phyloP scores from a whole-genome alignment of 1,284 basidiomycete genomes.

The Microbotryum scabiosae region DNA sequence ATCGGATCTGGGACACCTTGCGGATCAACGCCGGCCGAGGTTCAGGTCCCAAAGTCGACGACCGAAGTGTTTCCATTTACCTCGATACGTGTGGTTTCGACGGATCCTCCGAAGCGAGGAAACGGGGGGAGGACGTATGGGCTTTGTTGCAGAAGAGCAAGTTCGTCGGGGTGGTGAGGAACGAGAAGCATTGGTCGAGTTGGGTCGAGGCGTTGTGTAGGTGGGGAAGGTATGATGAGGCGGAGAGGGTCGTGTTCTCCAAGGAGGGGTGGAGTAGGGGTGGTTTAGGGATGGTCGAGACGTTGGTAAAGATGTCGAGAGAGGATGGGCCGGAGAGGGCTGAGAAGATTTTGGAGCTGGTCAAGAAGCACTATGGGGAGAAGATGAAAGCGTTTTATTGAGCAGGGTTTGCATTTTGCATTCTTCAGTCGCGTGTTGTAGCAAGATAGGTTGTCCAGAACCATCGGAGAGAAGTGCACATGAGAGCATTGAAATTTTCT shows the following conservation, averaged over 20 bases:
- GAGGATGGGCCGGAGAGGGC: not conserved
- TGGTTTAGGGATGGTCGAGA: slow-evolving; percentile 37
- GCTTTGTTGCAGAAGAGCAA: not conserved
- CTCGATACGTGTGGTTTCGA: slow-evolving; percentile 71
- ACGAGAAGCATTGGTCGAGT: slow-evolving; percentile 55
- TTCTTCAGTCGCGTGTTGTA: not conserved
- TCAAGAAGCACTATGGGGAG: not conserved
- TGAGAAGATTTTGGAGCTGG: slow-evolving; percentile 3
- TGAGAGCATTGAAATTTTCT: too few species aligned
- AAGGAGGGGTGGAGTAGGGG: slow-evolving; percentile 25
- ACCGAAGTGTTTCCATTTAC: slow-evolving; percentile 66
- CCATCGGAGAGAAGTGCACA: too few species aligned
- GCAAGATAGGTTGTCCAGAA: too few species aligned
- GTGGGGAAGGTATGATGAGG: slow-evolving; percentile 57
- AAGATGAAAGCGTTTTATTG: not conserved
- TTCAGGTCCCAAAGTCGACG: slow-evolving; percentile 43
- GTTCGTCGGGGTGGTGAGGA: slow-evolving; percentile 42
- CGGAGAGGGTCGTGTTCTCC: slow-evolving; percentile 53
- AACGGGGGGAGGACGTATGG: slow-evolving; percentile 19
- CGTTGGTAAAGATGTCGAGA: slow-evolving; percentile 41
- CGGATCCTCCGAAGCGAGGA: slow-evolving; percentile 29
- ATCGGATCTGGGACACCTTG: slow-evolving; percentile 72
- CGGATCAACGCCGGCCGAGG: slow-evolving; percentile 45
- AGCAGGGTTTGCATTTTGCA: not conserved
- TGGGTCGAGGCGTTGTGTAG: slow-evolving; percentile 85